A percentile compares a stretch with the other conserved stretches of the same genome.
phyloP scores from a whole-genome alignment of 768 basidiomycete species.

The Panaeolus papilionaceus region DNA sequence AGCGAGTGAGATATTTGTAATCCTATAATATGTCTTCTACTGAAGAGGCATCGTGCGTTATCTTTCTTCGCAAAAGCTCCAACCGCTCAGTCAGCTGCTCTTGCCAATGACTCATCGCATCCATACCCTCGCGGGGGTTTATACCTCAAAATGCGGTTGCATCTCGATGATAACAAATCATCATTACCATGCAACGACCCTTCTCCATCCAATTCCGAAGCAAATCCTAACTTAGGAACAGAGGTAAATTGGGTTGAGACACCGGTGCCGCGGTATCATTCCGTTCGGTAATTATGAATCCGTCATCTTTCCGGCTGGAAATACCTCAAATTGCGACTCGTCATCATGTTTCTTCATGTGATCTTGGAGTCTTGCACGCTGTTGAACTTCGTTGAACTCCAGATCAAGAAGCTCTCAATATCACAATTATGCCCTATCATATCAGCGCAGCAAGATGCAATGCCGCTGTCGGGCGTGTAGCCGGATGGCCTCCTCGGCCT shows the following conservation, averaged over 20 bases:
- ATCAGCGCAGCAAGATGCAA: not conserved
- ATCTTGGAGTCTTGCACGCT: not conserved
- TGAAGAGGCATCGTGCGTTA: too few species aligned
- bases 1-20: too few species aligned
- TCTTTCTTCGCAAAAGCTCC: too few species aligned
- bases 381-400: not conserved
- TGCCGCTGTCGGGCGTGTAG: not conserved
- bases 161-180: not conserved
- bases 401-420: not conserved
- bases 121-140: not conserved
- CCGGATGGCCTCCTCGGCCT: not conserved
- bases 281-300: not conserved
- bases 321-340: not conserved
- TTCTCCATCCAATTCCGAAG: not conserved
- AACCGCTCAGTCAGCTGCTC: not conserved
- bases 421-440: not conserved
- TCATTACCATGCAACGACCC: not conserved
- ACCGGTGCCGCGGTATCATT: slow-evolving; percentile 13
- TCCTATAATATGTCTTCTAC: too few species aligned
- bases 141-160: not conserved
- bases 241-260: slow-evolving; percentile 9
- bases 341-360: not conserved
- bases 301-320: not conserved
- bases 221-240: not conserved
- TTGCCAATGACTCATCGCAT: not conserved